These are phyloP conservation scores for Gyrodon lividus DNA, from an alignment of 768 basidiomycete species.

Conservation along the genomic window DNA sequence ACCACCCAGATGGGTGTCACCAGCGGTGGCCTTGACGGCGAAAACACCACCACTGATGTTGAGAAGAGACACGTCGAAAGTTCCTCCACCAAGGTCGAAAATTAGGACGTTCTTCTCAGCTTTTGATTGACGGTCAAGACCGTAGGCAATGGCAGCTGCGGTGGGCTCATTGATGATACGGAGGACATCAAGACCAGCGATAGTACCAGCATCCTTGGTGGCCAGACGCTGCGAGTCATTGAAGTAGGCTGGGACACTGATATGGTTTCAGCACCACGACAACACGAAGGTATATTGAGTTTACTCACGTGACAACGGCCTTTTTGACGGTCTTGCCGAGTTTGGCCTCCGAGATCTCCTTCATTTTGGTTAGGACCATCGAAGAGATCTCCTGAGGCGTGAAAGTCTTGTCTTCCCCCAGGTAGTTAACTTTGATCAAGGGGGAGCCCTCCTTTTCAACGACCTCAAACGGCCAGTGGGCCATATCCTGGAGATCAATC, in stretches of 20 bases:
- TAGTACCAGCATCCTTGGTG: constrained; percentile 98
- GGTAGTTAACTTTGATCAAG: constrained; percentile 93
- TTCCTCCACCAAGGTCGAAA: constrained; percentile 99
- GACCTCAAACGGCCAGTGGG: constrained; percentile 97
- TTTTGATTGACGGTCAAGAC: constrained; percentile 93
- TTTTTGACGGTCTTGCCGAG: constrained; percentile 98
- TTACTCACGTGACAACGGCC: constrained; percentile 92
- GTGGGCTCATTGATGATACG: constrained; percentile 99
- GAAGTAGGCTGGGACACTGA: constrained; percentile 96
- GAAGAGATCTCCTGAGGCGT: constrained; percentile 99
- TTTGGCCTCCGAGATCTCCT: constrained; percentile 99
- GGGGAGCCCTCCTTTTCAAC: constrained; percentile 97
- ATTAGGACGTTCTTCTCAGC: constrained; percentile 98
- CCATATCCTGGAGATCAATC: constrained; percentile 66
- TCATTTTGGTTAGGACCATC: constrained; percentile 99
- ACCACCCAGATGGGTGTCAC: constrained; percentile 99
- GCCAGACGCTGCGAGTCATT: constrained; percentile 99
- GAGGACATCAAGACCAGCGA: constrained; percentile 97
- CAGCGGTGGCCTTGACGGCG: constrained; percentile 98
- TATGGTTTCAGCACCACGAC: constrained; percentile 4
- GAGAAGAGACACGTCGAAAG: constrained; percentile 98
- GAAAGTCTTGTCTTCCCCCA: constrained; percentile 93
- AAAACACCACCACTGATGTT: constrained; percentile 99
- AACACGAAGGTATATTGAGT: constrained; percentile 4
- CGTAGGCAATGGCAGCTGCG: constrained; percentile 98